Conservation (phyloP, 257 asterid genomes). For the Solanum medicagineum region DNA sequence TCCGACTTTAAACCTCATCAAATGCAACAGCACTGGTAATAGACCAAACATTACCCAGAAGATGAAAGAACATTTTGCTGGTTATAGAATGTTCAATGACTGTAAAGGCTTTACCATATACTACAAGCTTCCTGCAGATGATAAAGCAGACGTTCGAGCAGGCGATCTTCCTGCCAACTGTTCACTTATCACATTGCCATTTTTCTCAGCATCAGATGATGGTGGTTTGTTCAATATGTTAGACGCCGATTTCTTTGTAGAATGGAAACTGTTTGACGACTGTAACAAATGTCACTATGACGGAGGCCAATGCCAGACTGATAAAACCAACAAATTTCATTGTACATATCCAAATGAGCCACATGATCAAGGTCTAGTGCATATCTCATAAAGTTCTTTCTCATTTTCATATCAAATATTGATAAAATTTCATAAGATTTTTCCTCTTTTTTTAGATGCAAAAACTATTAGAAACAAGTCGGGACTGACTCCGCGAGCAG, state of each 20-base stretch:
- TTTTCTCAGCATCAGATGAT: fast-evolving
- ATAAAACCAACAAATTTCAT: neutral
- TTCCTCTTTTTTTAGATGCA: neutral
- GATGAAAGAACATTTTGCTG: neutral
- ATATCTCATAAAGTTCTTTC: too few relatives aligned
- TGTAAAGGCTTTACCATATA: neutral
- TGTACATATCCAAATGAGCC: neutral
- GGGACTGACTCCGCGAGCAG: neutral
- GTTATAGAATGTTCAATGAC: too few relatives aligned
- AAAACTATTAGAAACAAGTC: neutral
- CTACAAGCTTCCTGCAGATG: neutral
- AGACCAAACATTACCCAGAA: neutral
- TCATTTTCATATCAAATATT: too few relatives aligned
- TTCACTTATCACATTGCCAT: neutral
- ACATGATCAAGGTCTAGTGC: too few relatives aligned
- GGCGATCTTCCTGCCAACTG: neutral
- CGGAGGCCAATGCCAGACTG: neutral
- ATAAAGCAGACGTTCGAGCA: neutral
- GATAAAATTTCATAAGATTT: too few relatives aligned
- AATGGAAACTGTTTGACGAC: neutral
- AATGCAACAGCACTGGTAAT: neutral
- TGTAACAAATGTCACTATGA: neutral
- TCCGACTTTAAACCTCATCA: neutral
- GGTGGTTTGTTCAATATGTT: neutral
- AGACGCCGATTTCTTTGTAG: neutral